Evolutionary conservation across 2,329 filamentous ascomycete genomes (phyloP).

Genomic region (Pseudogymnoascus sp.): DNA sequence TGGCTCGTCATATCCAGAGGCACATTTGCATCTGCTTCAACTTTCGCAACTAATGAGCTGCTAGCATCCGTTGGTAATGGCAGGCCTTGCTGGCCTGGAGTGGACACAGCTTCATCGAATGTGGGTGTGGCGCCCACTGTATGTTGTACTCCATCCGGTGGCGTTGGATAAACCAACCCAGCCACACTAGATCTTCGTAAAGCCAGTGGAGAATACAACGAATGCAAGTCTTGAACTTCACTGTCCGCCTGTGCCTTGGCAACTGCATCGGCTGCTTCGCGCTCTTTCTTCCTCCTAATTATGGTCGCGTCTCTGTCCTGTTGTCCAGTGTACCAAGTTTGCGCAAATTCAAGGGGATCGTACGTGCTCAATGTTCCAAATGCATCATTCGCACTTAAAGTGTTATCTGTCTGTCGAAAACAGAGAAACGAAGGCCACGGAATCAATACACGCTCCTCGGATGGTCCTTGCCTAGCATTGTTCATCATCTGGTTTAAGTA

Average conservation of each 20-base stretch:
- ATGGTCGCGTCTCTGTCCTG: conserved; percentile 37
- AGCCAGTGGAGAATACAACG: conserved; percentile 41
- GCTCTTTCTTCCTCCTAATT: conserved; percentile 42
- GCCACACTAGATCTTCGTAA: conserved; percentile 41
- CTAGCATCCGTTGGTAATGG: neutral
- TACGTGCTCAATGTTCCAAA: neutral
- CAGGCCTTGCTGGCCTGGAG: conserved; percentile 38
- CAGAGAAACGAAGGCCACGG: conserved; percentile 28
- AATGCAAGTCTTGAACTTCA: conserved; percentile 35
- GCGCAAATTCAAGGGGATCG: conserved; percentile 30
- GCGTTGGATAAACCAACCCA: conserved; percentile 61
- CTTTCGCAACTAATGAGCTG: neutral
- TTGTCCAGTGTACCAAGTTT: conserved; percentile 28
- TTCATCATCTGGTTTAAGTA: neutral
- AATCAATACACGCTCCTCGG: conserved; percentile 20
- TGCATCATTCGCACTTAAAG: neutral
- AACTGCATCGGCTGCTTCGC: conserved; percentile 30
- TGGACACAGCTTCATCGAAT: conserved; percentile 47
- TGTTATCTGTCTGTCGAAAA: conserved; percentile 20
- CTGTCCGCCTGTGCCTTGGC: conserved; percentile 35
- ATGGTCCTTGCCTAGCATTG: neutral
- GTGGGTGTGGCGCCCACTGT: conserved; percentile 45
- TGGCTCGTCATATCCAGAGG: neutral
- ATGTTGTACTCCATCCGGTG: conserved; percentile 55
- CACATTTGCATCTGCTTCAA: neutral